Evolutionary conservation across 1,284 basidiomycete genomes (phyloP), one percentile per base, ranked within the genome.

Genomic region (Rugiboletus extremiorientalis): DNA sequence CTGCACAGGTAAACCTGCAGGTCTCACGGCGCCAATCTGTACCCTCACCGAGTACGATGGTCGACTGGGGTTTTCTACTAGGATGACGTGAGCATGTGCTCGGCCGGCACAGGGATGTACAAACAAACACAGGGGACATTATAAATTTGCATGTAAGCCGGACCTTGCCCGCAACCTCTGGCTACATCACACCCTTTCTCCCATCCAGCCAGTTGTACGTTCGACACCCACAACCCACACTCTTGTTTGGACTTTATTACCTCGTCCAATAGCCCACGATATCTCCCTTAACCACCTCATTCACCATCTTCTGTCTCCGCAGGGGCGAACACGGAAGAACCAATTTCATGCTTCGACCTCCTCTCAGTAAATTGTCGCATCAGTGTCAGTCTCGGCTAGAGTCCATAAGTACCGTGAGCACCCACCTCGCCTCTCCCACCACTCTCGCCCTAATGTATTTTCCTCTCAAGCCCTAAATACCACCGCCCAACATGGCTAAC

Each of bases 331-430:
- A 67, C 69, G 70, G 69, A 72, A 74, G 69, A 72, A 53, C 60
- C 50, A 66, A 63, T 71, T 91, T 89, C 88, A 91, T 91, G 89
- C 88, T 89, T 89, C 88, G 87, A 83, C 87, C 86, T 84, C 85
- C 84, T 81, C 83, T 84, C 77, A 79, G 75, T 82, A 84, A 81
- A 77, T 75, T 79, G 73, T 81, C 82, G 77, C 79, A 84, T 75
- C 84, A 83, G 78, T 83, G 77, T 77, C 76, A 77, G 65, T 81
- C 80, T 71, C 75, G 80, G 70, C 82, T 76, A 70, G 77, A 81
- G 75, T 79, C 79, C 68, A 76, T 76, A 76, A 80, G 79, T 82
- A 78, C 79, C 74, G 88, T 89, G 60, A 71, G 85, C 69, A 18
- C 25, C 22, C 41, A 31, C 12, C 6, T 14, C 31, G 40, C 22